A percentile compares a stretch with the other conserved stretches of the same genome.
Evolutionary conservation across 768 basidiomycete species (phyloP).

Genomic region (Fibroporia radiculosa): DNA sequence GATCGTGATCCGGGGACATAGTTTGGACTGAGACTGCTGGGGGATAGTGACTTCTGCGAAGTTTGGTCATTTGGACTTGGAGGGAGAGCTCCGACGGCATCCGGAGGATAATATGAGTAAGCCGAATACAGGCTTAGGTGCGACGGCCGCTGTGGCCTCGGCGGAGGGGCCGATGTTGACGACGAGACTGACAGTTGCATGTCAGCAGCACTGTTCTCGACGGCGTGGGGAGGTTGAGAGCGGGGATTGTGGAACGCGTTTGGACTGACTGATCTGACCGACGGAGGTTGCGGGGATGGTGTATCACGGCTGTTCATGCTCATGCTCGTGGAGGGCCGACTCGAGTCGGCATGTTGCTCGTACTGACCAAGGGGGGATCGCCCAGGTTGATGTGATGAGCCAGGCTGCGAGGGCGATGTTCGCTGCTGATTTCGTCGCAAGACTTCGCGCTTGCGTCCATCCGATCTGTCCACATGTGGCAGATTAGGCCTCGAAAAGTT

Average conservation of each 20-base stretch:
- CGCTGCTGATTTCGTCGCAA: constrained; percentile 52
- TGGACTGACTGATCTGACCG: neutral
- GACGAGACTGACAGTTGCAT: no score
- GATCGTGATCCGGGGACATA: constrained; percentile 5
- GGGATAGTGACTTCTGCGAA: constrained; percentile 6
- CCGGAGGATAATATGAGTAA: constrained; percentile 62
- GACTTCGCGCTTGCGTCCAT: constrained; percentile 34
- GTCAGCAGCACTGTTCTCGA: no score
- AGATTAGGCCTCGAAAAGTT: constrained; percentile 60
- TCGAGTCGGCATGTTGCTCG: neutral
- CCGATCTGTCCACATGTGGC: constrained; percentile 34
- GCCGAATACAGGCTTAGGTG: constrained; percentile 45
- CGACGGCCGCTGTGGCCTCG: constrained; percentile 10
- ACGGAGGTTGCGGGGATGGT: neutral
- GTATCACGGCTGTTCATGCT: neutral
- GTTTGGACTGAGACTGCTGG: constrained; percentile 11
- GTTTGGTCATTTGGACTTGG: constrained; percentile 26
- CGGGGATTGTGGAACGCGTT: neutral
- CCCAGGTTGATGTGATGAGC: constrained; percentile 10
- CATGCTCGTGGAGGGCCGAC: constrained; percentile 2
- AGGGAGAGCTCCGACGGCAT: constrained; percentile 36
- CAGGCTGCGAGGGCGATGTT: constrained; percentile 22
- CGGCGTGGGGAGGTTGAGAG: neutral
- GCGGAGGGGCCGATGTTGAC: constrained; percentile 1
- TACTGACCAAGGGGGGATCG: constrained; percentile 1